phyloP scores from a whole-genome alignment of 2,329 filamentous ascomycete genomes.

The Trichophyton verrucosum region DNA sequence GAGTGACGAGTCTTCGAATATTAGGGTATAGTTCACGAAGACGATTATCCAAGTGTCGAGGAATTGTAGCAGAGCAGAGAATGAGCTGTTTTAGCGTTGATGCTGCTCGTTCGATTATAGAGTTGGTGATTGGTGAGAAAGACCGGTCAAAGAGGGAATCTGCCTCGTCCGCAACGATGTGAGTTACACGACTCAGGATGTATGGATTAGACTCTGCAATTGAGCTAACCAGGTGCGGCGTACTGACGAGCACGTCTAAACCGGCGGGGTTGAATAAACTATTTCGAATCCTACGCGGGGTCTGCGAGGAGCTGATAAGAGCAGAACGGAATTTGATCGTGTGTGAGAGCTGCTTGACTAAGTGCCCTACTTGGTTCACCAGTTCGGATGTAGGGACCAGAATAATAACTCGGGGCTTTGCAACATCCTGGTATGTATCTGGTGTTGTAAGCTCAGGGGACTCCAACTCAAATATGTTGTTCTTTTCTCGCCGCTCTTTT shows the following conservation, averaged over 20 bases:
- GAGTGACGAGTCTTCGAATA: slow-evolving; percentile 77
- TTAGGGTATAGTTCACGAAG: slow-evolving; percentile 71
- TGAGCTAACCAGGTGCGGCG: slow-evolving; percentile 76
- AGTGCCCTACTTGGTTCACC: slow-evolving; percentile 69
- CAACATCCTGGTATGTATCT: slow-evolving; percentile 57
- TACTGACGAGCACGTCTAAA: slow-evolving; percentile 75
- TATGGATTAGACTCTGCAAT: slow-evolving; percentile 86
- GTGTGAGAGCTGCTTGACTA: slow-evolving; percentile 75
- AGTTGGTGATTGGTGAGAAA: slow-evolving; percentile 70
- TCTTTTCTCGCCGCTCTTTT: slow-evolving; percentile 48
- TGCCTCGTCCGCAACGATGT: slow-evolving; percentile 87
- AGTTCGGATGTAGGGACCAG: slow-evolving; percentile 88
- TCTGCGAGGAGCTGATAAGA: slow-evolving; percentile 65
- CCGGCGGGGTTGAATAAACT: slow-evolving; percentile 69
- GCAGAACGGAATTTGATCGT: slow-evolving; percentile 75
- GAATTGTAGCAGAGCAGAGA: slow-evolving; percentile 92
- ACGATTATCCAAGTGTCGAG: slow-evolving; percentile 72
- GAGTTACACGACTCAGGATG: slow-evolving; percentile 77
- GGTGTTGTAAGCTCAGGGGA: slow-evolving; percentile 51
- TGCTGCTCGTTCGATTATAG: slow-evolving; percentile 66
- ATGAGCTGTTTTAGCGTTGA: slow-evolving; percentile 78
- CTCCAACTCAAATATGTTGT: slow-evolving; percentile 49
- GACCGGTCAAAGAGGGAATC: slow-evolving; percentile 91
- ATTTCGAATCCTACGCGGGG: slow-evolving; percentile 66
- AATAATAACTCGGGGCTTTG: slow-evolving; percentile 69